A percentile compares a stretch with the other conserved stretches of the same genome.
These are phyloP conservation scores for Alternaria triticimaculans DNA, from an alignment of 2,329 filamentous ascomycete species.

Conservation along the genomic window DNA sequence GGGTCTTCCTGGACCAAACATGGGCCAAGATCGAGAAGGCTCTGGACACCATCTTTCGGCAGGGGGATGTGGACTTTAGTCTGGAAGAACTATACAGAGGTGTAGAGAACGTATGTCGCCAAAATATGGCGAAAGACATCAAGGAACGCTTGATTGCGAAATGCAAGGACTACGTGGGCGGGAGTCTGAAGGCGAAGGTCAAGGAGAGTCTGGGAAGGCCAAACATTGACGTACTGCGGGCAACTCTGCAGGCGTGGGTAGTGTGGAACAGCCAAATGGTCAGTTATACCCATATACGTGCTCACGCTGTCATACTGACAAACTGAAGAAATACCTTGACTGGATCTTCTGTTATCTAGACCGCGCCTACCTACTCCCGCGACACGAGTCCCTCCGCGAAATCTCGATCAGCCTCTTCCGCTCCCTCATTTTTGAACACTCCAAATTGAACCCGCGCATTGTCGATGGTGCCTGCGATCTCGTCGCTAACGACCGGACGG, in stretches of 20 bases:
- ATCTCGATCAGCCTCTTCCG: conserved; percentile 80
- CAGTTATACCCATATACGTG: conserved; percentile 37
- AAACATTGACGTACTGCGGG: conserved; percentile 69
- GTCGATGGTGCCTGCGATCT: conserved; percentile 78
- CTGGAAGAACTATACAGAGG: conserved; percentile 88
- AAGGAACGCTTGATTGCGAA: conserved; percentile 69
- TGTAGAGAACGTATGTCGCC: conserved; percentile 89
- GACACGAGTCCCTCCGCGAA: conserved; percentile 79
- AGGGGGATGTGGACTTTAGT: conserved; percentile 66
- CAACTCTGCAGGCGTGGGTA: conserved; percentile 70
- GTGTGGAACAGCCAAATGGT: conserved; percentile 81
- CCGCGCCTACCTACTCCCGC: conserved; percentile 81
- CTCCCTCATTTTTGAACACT: conserved; percentile 62
- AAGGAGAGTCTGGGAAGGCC: conserved; percentile 62
- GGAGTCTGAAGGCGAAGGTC: conserved; percentile 64
- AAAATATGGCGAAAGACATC: conserved; percentile 72
- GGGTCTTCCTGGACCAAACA: conserved; percentile 78
- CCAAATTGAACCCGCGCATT: conserved; percentile 59
- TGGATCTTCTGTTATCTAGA: conserved; percentile 95
- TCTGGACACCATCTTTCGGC: conserved; percentile 74
- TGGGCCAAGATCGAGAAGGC: conserved; percentile 77
- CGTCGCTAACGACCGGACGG: conserved; percentile 72
- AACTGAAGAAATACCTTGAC: conserved; percentile 71
- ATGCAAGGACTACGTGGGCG: conserved; percentile 69
- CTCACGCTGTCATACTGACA: conserved; percentile 8